These are phyloP conservation scores for Luffa aegyptiaca DNA, from an alignment of 306 rosid species.

Conservation along the genomic window DNA sequence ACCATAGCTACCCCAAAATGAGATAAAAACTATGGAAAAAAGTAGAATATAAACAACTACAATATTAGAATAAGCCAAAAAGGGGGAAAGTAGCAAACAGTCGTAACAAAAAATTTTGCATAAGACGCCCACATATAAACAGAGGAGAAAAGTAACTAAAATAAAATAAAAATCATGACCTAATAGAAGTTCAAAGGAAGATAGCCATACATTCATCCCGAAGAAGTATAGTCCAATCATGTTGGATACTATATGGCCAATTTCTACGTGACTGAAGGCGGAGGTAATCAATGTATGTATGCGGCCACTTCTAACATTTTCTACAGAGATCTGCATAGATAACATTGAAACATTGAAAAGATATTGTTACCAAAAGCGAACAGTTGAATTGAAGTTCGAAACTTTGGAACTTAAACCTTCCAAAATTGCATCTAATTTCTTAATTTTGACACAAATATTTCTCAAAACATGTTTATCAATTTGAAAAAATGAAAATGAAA, in stretches of 20 bases:
- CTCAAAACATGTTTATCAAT: not conserved
- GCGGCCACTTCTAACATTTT: slow-evolving; percentile 59
- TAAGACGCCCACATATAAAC: not conserved
- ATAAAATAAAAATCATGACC: not conserved
- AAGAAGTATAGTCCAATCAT: slow-evolving; percentile 88
- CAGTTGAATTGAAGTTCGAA: not conserved
- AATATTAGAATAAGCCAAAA: not conserved
- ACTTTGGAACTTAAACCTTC: not conserved
- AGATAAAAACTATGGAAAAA: not conserved
- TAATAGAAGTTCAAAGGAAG: slow-evolving; percentile 15
- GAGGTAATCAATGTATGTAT: slow-evolving; percentile 77
- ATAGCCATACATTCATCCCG: slow-evolving; percentile 51
- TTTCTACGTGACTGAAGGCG: slow-evolving; percentile 75
- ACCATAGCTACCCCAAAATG: not conserved
- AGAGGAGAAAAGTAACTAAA: not conserved
- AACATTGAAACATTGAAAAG: slow-evolving; percentile 19
- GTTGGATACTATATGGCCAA: slow-evolving; percentile 52
- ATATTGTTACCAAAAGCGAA: slow-evolving; percentile 1
- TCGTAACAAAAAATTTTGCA: not conserved
- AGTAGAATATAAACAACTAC: not conserved
- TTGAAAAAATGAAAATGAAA: not conserved
- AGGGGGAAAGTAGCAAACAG: not conserved
- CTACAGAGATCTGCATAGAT: slow-evolving; percentile 53
- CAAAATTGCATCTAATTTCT: not conserved
- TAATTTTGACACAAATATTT: not conserved